These are phyloP conservation scores for Plenodomus tracheiphilus DNA, from an alignment of 2,329 filamentous ascomycete genomes.

Conservation along the genomic window DNA sequence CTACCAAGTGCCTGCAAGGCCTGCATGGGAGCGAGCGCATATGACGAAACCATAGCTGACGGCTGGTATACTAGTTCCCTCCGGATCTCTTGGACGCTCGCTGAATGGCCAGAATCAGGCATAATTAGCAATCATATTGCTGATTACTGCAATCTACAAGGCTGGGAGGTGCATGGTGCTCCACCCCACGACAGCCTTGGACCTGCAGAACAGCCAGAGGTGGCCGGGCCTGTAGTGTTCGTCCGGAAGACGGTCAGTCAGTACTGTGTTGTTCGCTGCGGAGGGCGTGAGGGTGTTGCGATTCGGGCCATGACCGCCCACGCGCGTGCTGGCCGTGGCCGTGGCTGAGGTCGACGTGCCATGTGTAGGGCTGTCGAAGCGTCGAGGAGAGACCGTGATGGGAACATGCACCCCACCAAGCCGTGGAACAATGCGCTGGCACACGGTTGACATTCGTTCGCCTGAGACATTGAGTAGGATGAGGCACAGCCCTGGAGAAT, in stretches of 20 bases:
- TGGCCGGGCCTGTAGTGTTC: background rate
- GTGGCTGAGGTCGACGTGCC: conserved; percentile 23
- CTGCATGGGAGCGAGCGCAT: conserved; percentile 20
- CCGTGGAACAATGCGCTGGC: conserved; percentile 30
- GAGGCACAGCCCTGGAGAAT: conserved; percentile 28
- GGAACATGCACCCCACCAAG: conserved; percentile 18
- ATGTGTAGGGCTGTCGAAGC: conserved; percentile 12
- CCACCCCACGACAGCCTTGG: conserved; percentile 12
- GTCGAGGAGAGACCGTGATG: conserved; percentile 15
- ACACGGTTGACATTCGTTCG: conserved; percentile 19
- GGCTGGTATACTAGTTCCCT: conserved; percentile 7
- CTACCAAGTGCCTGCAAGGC: conserved; percentile 30
- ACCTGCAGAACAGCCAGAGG: conserved; percentile 8
- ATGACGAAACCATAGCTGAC: conserved; percentile 27
- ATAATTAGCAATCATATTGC: conserved; percentile 3
- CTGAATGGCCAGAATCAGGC: conserved; percentile 2
- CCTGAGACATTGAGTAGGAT: conserved; percentile 21
- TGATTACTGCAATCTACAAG: conserved; percentile 6
- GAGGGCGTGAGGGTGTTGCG: conserved; percentile 16
- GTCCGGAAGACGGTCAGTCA: conserved; percentile 20
- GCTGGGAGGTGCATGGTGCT: conserved; percentile 14
- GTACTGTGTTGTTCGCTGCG: conserved; percentile 20
- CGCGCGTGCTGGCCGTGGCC: conserved; percentile 23
- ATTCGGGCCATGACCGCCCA: conserved; percentile 8
- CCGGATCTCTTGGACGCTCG: conserved; percentile 3